Evolutionary conservation across 306 rosid genomes (phyloP).

Genomic region (Clitoria ternatea): DNA sequence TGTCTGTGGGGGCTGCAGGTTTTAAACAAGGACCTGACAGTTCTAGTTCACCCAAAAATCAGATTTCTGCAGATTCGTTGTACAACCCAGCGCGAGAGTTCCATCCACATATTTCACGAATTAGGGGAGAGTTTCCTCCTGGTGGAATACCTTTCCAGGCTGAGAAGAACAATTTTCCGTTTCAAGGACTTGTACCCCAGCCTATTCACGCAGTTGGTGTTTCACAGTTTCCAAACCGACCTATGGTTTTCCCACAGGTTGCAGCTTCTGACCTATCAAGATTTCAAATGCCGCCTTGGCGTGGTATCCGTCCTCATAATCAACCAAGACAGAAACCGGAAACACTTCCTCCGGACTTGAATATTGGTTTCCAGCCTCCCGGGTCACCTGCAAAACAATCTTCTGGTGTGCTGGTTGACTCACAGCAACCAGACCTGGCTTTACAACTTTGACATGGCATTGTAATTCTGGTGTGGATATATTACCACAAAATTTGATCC

Average conservation of each 20-base stretch:
- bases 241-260: slow-evolving; percentile 66
- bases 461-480: slow-evolving; percentile 41
- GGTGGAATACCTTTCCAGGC: slow-evolving; percentile 59
- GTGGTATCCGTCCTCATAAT: slow-evolving; percentile 48
- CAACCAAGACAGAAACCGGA: slow-evolving; percentile 81
- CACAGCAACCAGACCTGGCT: slow-evolving; percentile 99
- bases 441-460: slow-evolving; percentile 70
- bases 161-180: slow-evolving; percentile 55
- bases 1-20: slow-evolving; percentile 92
- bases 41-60: slow-evolving; percentile 55
- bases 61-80: slow-evolving; percentile 71
- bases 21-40: slow-evolving; percentile 69
- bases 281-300: slow-evolving; percentile 77
- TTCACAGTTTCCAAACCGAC: slow-evolving; percentile 59
- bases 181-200: slow-evolving; percentile 64
- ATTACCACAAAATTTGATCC: slow-evolving; percentile 18
- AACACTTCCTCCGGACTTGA: slow-evolving; percentile 95
- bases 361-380: slow-evolving; percentile 88
- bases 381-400: slow-evolving; percentile 92
- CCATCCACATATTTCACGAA: slow-evolving; percentile 53
- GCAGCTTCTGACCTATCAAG: slow-evolving; percentile 74
- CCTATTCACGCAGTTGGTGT: slow-evolving; percentile 44
- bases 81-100: slow-evolving; percentile 67
- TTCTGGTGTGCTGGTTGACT: slow-evolving; percentile 74
- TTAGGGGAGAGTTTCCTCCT: slow-evolving; percentile 59